phyloP scores from a whole-genome alignment of 257 asterid species.

The Solanum piurae region DNA sequence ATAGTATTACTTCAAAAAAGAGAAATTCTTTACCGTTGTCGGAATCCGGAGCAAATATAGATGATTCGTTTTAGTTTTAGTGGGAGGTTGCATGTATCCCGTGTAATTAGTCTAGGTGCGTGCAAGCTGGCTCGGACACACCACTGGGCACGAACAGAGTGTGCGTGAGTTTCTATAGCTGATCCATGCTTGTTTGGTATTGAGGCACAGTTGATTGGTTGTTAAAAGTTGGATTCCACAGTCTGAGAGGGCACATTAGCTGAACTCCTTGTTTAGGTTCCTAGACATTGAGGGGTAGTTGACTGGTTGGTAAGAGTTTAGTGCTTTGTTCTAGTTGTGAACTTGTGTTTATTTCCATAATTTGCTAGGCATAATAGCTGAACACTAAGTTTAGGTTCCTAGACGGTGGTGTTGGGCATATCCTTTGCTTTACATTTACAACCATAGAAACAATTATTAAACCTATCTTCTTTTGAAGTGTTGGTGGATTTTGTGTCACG shows the following conservation, averaged over 20 bases:
- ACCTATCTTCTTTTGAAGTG: background rate
- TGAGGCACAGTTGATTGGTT: background rate
- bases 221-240: background rate
- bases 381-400: background rate
- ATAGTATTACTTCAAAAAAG: background rate
- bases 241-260: background rate
- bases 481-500: background rate
- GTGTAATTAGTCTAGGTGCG: background rate
- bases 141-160: background rate
- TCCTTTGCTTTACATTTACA: background rate
- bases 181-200: background rate
- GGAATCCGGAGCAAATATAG: background rate
- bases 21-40: background rate
- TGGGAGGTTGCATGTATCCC: background rate
- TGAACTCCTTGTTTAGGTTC: background rate
- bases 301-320: background rate
- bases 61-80: background rate
- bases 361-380: background rate
- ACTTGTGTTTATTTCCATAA: background rate
- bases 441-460: background rate
- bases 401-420: background rate
- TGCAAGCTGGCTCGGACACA: background rate
- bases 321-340: background rate
- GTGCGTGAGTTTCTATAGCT: background rate
- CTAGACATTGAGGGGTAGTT: background rate